phyloP scores from a whole-genome alignment of 208 protist species.

The Trypanosoma caninum region DNA sequence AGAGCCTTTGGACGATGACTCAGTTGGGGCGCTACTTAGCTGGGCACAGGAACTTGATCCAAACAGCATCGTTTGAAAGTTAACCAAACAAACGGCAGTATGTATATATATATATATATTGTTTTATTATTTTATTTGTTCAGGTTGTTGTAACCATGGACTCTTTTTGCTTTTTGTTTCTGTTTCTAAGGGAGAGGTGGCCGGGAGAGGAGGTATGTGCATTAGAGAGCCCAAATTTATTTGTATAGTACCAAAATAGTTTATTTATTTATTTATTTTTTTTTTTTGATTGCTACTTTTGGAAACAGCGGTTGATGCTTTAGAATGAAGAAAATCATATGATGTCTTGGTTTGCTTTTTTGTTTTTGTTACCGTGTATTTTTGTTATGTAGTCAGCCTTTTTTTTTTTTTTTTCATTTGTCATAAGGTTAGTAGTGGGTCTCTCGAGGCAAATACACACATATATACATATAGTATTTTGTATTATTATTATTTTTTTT shows the following conservation, averaged over 20 bases:
- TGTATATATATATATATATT: too few relatives aligned
- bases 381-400: background rate
- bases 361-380: background rate
- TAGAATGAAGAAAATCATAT: background rate
- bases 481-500: background rate
- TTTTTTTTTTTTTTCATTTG: slow-evolving; percentile 7
- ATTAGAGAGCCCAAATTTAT: background rate
- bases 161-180: too few relatives aligned
- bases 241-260: too few relatives aligned
- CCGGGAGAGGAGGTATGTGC: background rate
- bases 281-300: too few relatives aligned
- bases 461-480: background rate
- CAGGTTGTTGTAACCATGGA: too few relatives aligned
- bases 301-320: too few relatives aligned
- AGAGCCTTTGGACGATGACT: slow-evolving; percentile 33
- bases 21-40: slow-evolving; percentile 33
- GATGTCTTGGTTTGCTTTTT: background rate
- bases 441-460: background rate
- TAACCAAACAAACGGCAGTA: too few relatives aligned
- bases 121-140: too few relatives aligned
- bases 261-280: too few relatives aligned
- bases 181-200: too few relatives aligned
- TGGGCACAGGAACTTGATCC: slow-evolving; percentile 52
- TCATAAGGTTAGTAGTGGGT: background rate
- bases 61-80: slow-evolving; percentile 31